Evolutionary conservation across 257 asterid genomes (phyloP).

Genomic region (Primulina tabacum): DNA sequence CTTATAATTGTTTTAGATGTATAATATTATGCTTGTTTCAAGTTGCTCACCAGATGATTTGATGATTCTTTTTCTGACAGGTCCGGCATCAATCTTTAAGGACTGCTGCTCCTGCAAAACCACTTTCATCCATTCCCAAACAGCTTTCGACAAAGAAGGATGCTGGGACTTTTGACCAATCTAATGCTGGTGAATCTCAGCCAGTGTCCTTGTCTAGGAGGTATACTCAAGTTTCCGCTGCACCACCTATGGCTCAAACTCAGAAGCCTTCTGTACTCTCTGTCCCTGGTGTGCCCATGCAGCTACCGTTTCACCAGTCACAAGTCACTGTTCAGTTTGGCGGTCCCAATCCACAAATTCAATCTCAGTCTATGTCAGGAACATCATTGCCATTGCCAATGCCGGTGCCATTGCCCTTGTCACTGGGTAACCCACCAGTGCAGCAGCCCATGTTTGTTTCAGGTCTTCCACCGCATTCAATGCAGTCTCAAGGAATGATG

Average conservation of each 20-base stretch:
- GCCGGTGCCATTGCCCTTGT: conserved; percentile 51
- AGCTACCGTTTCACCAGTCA: conserved; percentile 54
- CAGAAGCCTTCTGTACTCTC: conserved; percentile 61
- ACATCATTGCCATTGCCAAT: conserved; percentile 60
- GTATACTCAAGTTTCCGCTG: conserved; percentile 51
- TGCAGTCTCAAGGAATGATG: conserved; percentile 81
- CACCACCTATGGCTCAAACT: conserved; percentile 46
- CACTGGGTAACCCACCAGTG: conserved; percentile 62
- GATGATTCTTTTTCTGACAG: conserved; percentile 36
- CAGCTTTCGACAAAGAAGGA: conserved; percentile 57
- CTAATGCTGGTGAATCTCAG: conserved; percentile 44
- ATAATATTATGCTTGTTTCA: conserved; percentile 8
- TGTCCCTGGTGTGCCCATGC: conserved; percentile 57
- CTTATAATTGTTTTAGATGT: not conserved
- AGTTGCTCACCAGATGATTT: conserved; percentile 4
- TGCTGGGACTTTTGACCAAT: conserved; percentile 41
- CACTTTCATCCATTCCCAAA: conserved; percentile 60
- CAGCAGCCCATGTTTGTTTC: conserved; percentile 70
- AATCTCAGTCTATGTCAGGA: conserved; percentile 68
- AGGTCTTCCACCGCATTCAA: conserved; percentile 68
- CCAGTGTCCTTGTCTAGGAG: conserved; percentile 49
- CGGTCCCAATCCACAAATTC: conserved; percentile 76
- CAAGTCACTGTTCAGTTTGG: conserved; percentile 71
- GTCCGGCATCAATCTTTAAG: conserved; percentile 51
- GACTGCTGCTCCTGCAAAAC: conserved; percentile 40